Conservation (phyloP, 2,329 filamentous ascomycete species). For the Cadophora malorum region DNA sequence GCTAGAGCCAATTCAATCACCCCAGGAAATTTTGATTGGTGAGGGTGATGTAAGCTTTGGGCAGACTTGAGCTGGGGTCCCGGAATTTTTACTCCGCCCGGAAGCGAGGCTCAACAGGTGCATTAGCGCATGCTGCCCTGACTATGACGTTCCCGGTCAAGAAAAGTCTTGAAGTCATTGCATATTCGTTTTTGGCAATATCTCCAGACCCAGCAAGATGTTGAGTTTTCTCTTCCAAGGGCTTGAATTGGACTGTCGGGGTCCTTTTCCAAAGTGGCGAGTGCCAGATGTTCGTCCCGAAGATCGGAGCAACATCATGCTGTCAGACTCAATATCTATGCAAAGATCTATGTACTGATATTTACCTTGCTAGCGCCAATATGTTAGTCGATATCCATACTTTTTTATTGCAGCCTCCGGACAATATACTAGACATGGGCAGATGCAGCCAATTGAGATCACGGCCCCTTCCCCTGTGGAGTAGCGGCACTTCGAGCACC, state of each 20-base stretch:
- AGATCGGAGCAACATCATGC: background rate
- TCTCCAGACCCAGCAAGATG: background rate
- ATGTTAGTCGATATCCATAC: too few species aligned
- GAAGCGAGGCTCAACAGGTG: background rate
- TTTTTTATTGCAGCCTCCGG: too few species aligned
- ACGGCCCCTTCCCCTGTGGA: background rate
- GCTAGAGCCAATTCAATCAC: background rate
- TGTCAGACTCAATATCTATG: background rate
- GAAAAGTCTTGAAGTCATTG: conserved; percentile 17
- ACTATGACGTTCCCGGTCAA: background rate
- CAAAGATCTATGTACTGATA: background rate
- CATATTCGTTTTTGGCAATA: conserved; percentile 4
- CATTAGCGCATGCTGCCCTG: conserved; percentile 10
- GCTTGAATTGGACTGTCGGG: background rate
- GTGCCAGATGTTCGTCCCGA: background rate
- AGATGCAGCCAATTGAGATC: background rate
- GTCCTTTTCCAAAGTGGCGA: background rate
- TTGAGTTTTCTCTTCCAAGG: background rate
- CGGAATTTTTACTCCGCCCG: background rate
- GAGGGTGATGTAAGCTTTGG: background rate
- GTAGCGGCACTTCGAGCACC: background rate
- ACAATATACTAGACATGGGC: background rate
- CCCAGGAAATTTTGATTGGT: background rate
- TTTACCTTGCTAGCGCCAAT: background rate
- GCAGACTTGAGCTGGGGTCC: background rate